Conservation (phyloP, 2,329 filamentous ascomycete genomes). For the Sporothrix dimorphospora region DNA sequence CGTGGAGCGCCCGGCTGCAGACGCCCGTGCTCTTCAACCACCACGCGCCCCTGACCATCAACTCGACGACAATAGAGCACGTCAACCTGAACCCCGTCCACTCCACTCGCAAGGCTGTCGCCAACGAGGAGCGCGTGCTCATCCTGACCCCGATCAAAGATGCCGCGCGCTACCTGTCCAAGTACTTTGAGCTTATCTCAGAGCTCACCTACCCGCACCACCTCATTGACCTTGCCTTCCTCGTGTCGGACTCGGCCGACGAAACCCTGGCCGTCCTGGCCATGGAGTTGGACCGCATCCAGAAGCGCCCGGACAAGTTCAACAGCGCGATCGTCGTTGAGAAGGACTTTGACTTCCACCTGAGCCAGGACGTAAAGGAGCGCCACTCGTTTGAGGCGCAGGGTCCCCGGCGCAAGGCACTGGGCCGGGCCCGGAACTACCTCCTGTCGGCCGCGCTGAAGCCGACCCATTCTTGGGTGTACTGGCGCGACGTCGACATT, state of each 20-base stretch:
- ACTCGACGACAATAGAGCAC: slow-evolving; percentile 75
- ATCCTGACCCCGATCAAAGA: slow-evolving; percentile 93
- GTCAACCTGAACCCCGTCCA: slow-evolving; percentile 83
- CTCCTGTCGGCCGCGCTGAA: slow-evolving; percentile 82
- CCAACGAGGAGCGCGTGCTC: slow-evolving; percentile 84
- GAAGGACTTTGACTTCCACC: slow-evolving; percentile 81
- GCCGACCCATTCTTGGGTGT: slow-evolving; percentile 96
- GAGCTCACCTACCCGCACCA: slow-evolving; percentile 93
- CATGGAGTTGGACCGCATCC: slow-evolving; percentile 83
- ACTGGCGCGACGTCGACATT: slow-evolving; percentile 98
- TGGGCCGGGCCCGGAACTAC: slow-evolving; percentile 91
- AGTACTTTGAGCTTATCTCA: slow-evolving; percentile 91
- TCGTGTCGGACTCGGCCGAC: slow-evolving; percentile 89
- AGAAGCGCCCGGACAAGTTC: slow-evolving; percentile 81
- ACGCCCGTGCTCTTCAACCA: slow-evolving; percentile 97
- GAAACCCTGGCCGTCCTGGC: slow-evolving; percentile 88
- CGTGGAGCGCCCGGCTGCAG: slow-evolving; percentile 85
- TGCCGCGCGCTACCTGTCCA: slow-evolving; percentile 76
- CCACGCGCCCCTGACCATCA: slow-evolving; percentile 84
- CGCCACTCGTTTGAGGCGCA: slow-evolving; percentile 87
- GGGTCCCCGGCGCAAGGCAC: slow-evolving; percentile 83
- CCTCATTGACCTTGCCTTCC: slow-evolving; percentile 91
- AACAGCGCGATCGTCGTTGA: slow-evolving; percentile 81
- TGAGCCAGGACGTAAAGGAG: slow-evolving; percentile 79
- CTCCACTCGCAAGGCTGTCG: slow-evolving; percentile 76